Percentiles rank a stretch among this genome's conserved stretches.
Evolutionary conservation across 2,329 filamentous ascomycete genomes (phyloP).

Genomic region (Aspergillus ustus): DNA sequence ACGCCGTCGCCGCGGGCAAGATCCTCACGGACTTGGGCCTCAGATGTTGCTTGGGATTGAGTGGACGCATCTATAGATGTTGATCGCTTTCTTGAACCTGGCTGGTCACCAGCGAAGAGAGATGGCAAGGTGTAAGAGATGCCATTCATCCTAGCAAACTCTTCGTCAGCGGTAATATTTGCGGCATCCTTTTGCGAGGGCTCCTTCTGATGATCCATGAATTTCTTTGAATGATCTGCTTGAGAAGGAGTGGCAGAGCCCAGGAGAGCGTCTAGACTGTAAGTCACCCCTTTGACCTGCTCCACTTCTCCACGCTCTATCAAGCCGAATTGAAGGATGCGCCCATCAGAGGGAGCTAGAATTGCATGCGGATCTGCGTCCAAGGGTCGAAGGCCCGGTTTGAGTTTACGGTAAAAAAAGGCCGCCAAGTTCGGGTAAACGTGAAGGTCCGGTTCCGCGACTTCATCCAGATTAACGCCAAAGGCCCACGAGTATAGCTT

Average conservation of each 20-base stretch:
- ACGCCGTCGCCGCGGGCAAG: slow-evolving; percentile 69
- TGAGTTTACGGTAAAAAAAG: slow-evolving; percentile 96
- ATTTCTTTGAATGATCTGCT: slow-evolving; percentile 43
- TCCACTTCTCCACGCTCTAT: slow-evolving; percentile 95
- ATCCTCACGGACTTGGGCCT: slow-evolving; percentile 82
- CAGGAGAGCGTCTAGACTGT: slow-evolving; percentile 89
- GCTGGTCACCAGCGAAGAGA: slow-evolving; percentile 72
- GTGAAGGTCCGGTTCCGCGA: slow-evolving; percentile 85
- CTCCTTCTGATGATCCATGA: slow-evolving; percentile 39
- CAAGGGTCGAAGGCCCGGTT: slow-evolving; percentile 83
- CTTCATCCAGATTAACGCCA: slow-evolving; percentile 86
- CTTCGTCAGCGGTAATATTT: slow-evolving; percentile 77
- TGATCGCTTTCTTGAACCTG: slow-evolving; percentile 52
- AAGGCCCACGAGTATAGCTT: slow-evolving; percentile 90
- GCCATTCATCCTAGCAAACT: slow-evolving; percentile 92
- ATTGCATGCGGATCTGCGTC: slow-evolving; percentile 80
- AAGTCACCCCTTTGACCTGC: slow-evolving; percentile 98
- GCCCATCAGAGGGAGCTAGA: slow-evolving; percentile 87
- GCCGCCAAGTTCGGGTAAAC: slow-evolving; percentile 89
- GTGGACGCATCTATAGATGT: slow-evolving; percentile 75
- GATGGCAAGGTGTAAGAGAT: slow-evolving; percentile 93
- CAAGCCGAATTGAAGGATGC: slow-evolving; percentile 86
- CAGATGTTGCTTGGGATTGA: slow-evolving; percentile 68
- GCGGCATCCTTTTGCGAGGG: slow-evolving; percentile 57
- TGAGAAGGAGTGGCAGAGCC: slow-evolving; percentile 62